Conservation (phyloP, 305 asterid species). For the Fraxinus greggii region DNA sequence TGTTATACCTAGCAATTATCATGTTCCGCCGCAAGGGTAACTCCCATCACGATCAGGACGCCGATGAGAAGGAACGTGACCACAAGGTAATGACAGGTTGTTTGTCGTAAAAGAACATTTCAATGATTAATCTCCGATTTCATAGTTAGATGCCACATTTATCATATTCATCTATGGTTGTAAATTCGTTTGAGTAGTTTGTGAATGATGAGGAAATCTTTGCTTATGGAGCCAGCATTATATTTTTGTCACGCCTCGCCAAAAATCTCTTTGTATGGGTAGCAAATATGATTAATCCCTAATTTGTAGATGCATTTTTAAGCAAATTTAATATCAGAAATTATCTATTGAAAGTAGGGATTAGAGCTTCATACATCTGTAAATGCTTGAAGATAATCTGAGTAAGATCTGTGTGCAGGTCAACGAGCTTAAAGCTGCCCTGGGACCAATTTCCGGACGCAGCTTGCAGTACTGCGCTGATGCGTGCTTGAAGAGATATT, state of each 20-base stretch:
- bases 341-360: background rate
- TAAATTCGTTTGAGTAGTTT: background rate
- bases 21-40: constrained; percentile 65
- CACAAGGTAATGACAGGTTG: constrained; percentile 42
- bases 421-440: constrained; percentile 71
- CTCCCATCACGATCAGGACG: constrained; percentile 44
- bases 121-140: background rate
- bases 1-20: constrained; percentile 21
- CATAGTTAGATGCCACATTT: background rate
- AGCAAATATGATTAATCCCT: background rate
- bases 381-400: constrained; percentile 13
- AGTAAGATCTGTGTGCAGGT: constrained; percentile 42
- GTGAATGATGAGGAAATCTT: background rate
- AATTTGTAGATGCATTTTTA: background rate
- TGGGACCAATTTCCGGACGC: constrained; percentile 74
- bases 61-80: constrained; percentile 47
- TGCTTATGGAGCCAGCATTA: background rate
- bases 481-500: constrained; percentile 78
- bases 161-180: background rate
- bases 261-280: background rate
- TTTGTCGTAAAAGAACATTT: background rate
- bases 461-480: constrained; percentile 64
- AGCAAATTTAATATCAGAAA: background rate
- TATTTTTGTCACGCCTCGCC: background rate
- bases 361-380: background rate